Base-by-base conservation (phyloP, 257 asterid species). In the Plectranthus barbatus region DNA sequence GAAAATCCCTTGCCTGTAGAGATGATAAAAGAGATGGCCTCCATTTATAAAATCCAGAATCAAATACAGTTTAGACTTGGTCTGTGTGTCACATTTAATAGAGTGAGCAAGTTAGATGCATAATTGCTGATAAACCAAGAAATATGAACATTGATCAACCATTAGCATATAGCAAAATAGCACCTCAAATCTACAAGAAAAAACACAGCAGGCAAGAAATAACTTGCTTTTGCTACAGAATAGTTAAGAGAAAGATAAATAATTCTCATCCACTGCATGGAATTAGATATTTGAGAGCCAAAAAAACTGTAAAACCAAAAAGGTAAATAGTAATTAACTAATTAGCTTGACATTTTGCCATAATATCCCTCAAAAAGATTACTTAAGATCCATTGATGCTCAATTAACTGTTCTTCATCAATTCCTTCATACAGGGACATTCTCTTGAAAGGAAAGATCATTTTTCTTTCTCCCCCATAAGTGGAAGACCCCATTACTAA, bases 11-110 rank as follows among this genome's bases (percentile, higher is more conserved):
- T 90, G 97, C 69, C 97, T 74, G 77, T 87, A 90, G 49, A 90
- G 91, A 90, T 90, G 97, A 75, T 90, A 90, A 86, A 90, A 90
- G 4, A 90, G 93, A 82, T 90, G 97, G 58, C 97, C 97, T 64
- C 97, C 97, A 66, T 90, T 90, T 41, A 90, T 79, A 36, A 90
- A 90, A 67, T 90, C 97, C 72, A 90, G 82, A 67, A 90, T 87
- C 71, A 90, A 56, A 68, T 90, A 90, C 64, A 90, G 84, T 86
- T 90, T 90, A 29, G 89, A 80, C 73, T 82, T 87, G 19, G 97
- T 87, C 97, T 90, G 90, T 37, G 47, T 26, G 41, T 36, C 40
- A 63, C 53, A 44, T 34, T 54, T 70, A 60, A 48, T 33, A 69
- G 40, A 4, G 7, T 15, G 21, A 60, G 50, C 42, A 49, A 50